Percentiles rank a stretch among this genome's conserved stretches.
phyloP scores from a whole-genome alignment of 768 basidiomycete genomes.

The Heimioporus sp. region DNA sequence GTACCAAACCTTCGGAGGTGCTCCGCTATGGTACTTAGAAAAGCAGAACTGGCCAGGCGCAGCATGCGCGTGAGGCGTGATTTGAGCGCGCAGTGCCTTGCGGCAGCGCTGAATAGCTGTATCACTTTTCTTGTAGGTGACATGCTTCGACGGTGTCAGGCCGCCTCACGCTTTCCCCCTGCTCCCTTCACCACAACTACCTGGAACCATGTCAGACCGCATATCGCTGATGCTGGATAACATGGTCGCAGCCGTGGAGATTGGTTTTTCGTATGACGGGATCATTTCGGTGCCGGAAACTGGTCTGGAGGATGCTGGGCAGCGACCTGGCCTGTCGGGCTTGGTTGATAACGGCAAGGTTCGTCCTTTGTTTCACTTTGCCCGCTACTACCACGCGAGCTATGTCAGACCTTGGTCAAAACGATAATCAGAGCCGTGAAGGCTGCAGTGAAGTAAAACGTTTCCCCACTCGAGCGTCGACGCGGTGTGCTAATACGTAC shows the following conservation, averaged over 20 bases:
- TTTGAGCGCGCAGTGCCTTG: too few relatives aligned
- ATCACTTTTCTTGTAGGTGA: neutral
- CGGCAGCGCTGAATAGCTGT: too few relatives aligned
- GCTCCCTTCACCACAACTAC: neutral
- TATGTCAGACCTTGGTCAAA: too few relatives aligned
- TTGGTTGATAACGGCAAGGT: neutral
- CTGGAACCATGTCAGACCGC: neutral
- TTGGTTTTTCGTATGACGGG: constrained; percentile 7
- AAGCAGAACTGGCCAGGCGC: too few relatives aligned
- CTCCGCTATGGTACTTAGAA: too few relatives aligned
- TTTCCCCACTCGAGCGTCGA: too few relatives aligned
- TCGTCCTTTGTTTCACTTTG: neutral
- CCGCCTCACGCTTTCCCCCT: neutral
- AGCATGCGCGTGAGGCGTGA: too few relatives aligned
- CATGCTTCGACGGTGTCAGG: neutral
- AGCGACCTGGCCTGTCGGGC: constrained; percentile 1
- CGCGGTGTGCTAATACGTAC: too few relatives aligned
- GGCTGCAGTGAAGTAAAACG: too few relatives aligned
- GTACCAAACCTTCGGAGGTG: too few relatives aligned
- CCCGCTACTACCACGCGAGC: too few relatives aligned
- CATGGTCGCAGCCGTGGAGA: constrained; percentile 3
- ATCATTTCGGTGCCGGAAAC: constrained; percentile 8
- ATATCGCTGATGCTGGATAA: neutral
- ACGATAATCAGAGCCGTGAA: too few relatives aligned
- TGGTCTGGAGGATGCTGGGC: constrained; percentile 6